Evolutionary conservation across 2,329 filamentous ascomycete species (phyloP), one percentile per base, ranked within the genome.

Genomic region (Phialophora expanda): DNA sequence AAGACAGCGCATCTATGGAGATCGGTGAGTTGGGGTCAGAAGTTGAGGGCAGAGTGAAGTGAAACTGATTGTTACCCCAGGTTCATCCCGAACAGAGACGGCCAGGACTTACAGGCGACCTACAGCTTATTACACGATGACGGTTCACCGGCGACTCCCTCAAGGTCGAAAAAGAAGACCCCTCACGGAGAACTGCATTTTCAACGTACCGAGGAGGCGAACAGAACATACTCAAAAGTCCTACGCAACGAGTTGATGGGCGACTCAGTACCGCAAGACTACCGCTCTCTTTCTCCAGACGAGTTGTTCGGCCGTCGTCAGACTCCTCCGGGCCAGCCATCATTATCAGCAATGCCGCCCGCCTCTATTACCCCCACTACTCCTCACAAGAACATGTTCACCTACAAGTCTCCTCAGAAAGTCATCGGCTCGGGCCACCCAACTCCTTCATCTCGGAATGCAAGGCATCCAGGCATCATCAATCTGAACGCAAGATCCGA

Each of bases 351-450:
- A 26, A 79, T 93, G n/a, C 89, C 91, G 11, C 86, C 90, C 1
- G 89, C 85, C 30, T 83, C 87, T 64, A 84, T 95, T 65, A 97
- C 94, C 0, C 95, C 95, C 0, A 96, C 94, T 1, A 99, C 95
- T 3, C 95, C 95, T 9, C 93, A 97, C 78, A 98, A 97, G 80
- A 99, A 99, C 72, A 86, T 99, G 46, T 98, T 99, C 76, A 92
- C 90, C 28, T 97, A 96, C 77, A 89, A 92, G 78, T 93, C 91
- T 34, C 80, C 81, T 30, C 87, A 92, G 73, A 86, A 90, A 74
- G 86, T 83, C 64, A 86, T 87, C 69, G 85, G 89, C 57, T 89
- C 88, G 22, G 90, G 90, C n/a, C 92, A 96, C 72, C 91, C 89
- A 1, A 97, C 93, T 3, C 93, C 93, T 1, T 92, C 91, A 11